Evolutionary conservation across 768 basidiomycete genomes (phyloP), one percentile per base, ranked within the genome.

Genomic region (Pleurotus tuber-regium): DNA sequence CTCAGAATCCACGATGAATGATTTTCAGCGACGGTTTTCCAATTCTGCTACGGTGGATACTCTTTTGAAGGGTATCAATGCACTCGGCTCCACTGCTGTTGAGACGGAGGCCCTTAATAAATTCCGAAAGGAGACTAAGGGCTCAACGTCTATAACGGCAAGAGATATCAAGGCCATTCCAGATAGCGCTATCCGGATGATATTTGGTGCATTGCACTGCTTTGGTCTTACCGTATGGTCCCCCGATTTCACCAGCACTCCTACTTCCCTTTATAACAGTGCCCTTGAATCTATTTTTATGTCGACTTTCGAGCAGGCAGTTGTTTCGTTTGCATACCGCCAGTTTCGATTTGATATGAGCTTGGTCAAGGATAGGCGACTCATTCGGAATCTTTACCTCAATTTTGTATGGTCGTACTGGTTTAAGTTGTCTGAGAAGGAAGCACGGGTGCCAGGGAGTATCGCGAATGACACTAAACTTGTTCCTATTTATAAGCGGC

Each of bases 361-460:
- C 10, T 23, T 41, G 16, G 21, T 41, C 39, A 16, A 41, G n/a
- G 21, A 41, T 21, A 23, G 10, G 11, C 39, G 39, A 11, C 39
- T 41, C 3, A 23, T 41, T 21, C 39, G 39, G 10, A 41, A 41
- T 19, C 21, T 41, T 10, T 41, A 41, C 39, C n/a, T 18, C 21
- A 41, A 41, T 21, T 41, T 41, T 18, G 39, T 41, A n/a, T 41
- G 39, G 39, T 23, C n/a, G 11, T 41, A 41, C 21, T 41, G 39
- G 39, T 16, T 23, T 21, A 23, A 23, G n/a, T 21, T 41, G 14
- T 16, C 21, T 11, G 39, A 16, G 21, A 41, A 41, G 21, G 39
- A 41, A 23, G 21, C 10, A 16, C 39, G 39, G 10, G n/a, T 19
- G 21, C 39, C 39, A 41, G 39, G 39, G 39, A 41, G 39, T 21